Base-by-base conservation (phyloP, 805 yeast species). In the Pichia thaimueangensis region DNA sequence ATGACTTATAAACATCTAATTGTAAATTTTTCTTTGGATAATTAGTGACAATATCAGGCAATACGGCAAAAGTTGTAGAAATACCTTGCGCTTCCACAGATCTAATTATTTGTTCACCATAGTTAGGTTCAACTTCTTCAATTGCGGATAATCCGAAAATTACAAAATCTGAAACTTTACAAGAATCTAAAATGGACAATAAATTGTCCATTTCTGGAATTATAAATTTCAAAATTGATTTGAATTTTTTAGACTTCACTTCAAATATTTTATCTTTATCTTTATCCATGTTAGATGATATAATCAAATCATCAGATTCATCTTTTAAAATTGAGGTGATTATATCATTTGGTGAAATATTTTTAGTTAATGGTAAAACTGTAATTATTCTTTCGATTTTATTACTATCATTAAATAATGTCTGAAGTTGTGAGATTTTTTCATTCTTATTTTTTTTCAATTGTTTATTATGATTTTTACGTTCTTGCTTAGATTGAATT, bases 1-100 rank as follows among this genome's bases (percentile, higher is more conserved):
- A 64, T 4, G 89, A 81, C 52, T 72, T 76, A 45, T 78, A 67
- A 12, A 79, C 73, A 56, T 84, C 94, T 45, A 71, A 61, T 59
- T 86, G 96, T 52, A 83, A 75, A 57, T 86, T 86, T 55, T 74
- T 79, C 62, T 82, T 83, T 31, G 83, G 80, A 51, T 78, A 85
- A 1, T 79, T 75, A 2, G 73, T 57, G 2, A 82, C 75, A 27
- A 88, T 59, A 54, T 87, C 86, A 7, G 93, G 78, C 22, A 89
- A 76, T 10, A 86, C 86, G 23, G 94, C 93, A 43, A 83, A 67
- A 1, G 80, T 80, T 4, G 87, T 76, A 0, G 95, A 82, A 12
- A 89, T 82, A 69, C 97, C 97, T 67, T 94, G 98, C 12, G 89
- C 74, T 56, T 86, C 87, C 28, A 89, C 73, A 2, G 96, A 86